These are phyloP conservation scores for Pseudopyrenochaeta lycopersici DNA, from an alignment of 2,329 filamentous ascomycete genomes.

Conservation along the genomic window DNA sequence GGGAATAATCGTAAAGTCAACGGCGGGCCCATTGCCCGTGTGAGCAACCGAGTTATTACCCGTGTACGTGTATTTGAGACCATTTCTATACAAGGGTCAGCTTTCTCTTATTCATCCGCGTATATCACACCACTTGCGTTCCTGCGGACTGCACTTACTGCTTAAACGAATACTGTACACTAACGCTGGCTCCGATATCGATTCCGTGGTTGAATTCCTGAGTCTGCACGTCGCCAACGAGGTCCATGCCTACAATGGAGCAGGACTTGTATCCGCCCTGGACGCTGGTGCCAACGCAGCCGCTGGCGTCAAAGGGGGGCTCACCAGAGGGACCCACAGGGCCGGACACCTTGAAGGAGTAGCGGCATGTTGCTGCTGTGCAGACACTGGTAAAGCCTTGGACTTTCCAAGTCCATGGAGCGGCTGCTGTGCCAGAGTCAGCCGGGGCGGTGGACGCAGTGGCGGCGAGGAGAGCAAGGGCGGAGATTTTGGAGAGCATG, in stretches of 20 bases:
- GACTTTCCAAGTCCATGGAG: slow-evolving; percentile 26
- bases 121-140: neutral
- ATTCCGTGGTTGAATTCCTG: slow-evolving; percentile 21
- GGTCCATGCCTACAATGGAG: slow-evolving; percentile 13
- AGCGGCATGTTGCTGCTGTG: slow-evolving; percentile 29
- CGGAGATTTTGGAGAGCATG: slow-evolving; percentile 21
- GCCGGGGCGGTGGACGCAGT: slow-evolving; percentile 9
- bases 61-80: slow-evolving; percentile 21
- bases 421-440: neutral
- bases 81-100: slow-evolving; percentile 6
- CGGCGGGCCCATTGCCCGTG: slow-evolving; percentile 3
- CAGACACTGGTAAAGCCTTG: slow-evolving; percentile 26
- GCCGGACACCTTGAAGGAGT: slow-evolving; percentile 25
- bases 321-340: slow-evolving; percentile 16
- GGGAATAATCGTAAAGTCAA: slow-evolving; percentile 12
- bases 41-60: slow-evolving; percentile 16
- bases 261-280: slow-evolving; percentile 25
- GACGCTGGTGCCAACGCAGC: slow-evolving; percentile 21
- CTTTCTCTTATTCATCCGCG: neutral
- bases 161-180: slow-evolving; percentile 21
- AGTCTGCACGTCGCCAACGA: slow-evolving; percentile 16
- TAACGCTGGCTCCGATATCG: slow-evolving; percentile 15
- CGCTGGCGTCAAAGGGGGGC: slow-evolving; percentile 21
- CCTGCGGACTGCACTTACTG: slow-evolving; percentile 13
- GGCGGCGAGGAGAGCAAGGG: slow-evolving; percentile 16